Base-by-base conservation (phyloP, 2,329 filamentous ascomycete genomes). In the Pseudocercospora fuligena region DNA sequence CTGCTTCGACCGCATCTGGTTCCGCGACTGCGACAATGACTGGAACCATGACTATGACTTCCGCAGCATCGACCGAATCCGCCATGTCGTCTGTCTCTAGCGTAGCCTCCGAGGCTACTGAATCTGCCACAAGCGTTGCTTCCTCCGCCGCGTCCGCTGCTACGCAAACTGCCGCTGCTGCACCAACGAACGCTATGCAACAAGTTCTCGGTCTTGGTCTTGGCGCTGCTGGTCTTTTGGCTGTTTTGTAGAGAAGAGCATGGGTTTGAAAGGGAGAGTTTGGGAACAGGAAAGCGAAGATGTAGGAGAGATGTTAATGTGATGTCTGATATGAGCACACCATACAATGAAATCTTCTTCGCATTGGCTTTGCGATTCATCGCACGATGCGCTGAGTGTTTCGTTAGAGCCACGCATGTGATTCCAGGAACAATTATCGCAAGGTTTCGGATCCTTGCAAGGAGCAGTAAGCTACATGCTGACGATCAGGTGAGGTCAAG, bases 221-320 rank as follows among this genome's bases (percentile, higher is more conserved):
- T 1, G 65, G 65, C 54, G 65, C 65, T 64, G 65, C 61, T 33
- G 65, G 65, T 58, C 57, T 67, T 36, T 40, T 67, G 31, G 65
- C 65, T 56, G 51, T 56, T 56, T 56, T 56, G 51, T 56, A 54
- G 51, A 54, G 36, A 27, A 51, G 19, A 51, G 19, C 47, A 25
- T 21, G 25, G 51, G 23, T 23, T 6, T 7, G 25, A 5, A 31
- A 11, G 12, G 11, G 51, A 29, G 51, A 54, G 23, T 2, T 54
- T 12, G 51, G 14, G 23, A 29, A n/a, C 14, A n/a, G 51, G 14
- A 54, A 25, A 21, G 47, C 47, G 23, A 21, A 54, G 51, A 54
- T 29, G 21, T 54, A 54, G 21, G n/a, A 54, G 51, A 54, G 21
- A 7, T 53, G 19, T 31, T 23, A 27, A 53, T 23, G 23, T 53